These are phyloP conservation scores for Globisporangium nagaii DNA, from an alignment of 352 stramenopile species.

Conservation along the genomic window DNA sequence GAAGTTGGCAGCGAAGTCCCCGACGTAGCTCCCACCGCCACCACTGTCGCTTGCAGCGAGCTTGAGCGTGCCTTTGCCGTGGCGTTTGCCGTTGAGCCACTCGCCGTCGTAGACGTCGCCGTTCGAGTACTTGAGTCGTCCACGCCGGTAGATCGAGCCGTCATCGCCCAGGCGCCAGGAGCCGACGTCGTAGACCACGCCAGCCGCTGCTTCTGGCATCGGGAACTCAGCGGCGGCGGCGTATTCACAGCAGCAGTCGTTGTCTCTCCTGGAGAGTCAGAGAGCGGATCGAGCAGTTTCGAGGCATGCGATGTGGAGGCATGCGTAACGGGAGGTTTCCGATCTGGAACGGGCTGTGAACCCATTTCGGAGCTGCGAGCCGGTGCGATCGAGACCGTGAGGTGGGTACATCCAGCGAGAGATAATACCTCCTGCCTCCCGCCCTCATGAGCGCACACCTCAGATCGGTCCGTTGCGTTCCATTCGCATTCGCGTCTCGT, in stretches of 20 bases:
- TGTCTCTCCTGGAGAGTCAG: constrained; percentile 2
- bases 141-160: constrained; percentile 64
- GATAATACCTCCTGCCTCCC: no score
- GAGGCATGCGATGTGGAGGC: neutral
- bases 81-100: constrained; percentile 78
- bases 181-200: constrained; percentile 56
- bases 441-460: neutral
- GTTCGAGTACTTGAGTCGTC: constrained; percentile 62
- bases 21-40: constrained; percentile 28
- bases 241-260: no score
- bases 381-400: neutral
- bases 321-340: neutral
- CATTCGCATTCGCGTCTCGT: neutral
- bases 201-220: constrained; percentile 7
- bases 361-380: neutral
- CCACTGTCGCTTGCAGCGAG: constrained; percentile 23
- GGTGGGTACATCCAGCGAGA: neutral
- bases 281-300: neutral
- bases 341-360: neutral
- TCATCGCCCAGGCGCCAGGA: constrained; percentile 70
- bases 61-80: constrained; percentile 50
- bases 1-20: constrained; percentile 45
- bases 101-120: constrained; percentile 83
- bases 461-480: neutral
- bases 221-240: no score